Base-by-base conservation (phyloP, 805 yeast genomes). In the Isabelozyma pseudorhagii region DNA sequence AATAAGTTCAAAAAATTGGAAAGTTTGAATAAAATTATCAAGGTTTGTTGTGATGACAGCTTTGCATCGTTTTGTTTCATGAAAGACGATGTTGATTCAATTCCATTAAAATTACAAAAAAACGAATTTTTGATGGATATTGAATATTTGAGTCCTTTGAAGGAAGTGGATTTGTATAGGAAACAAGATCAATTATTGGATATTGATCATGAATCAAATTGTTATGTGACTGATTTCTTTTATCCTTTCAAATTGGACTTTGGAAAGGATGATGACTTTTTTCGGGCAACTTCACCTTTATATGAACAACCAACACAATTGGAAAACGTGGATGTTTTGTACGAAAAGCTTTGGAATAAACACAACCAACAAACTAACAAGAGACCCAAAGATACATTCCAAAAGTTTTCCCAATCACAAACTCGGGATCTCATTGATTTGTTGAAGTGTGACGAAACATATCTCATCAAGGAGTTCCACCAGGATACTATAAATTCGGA, bases 31-130 rank as follows among this genome's bases (percentile, higher is more conserved):
- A 78, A 79, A 47, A 75, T 83, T n/a, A 78, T 76, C 10, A 72
- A 72, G 45, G 96, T 91, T 3, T 63, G 78, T 1, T 84, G 93
- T 57, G 90, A 87, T 59, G 76, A 84, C 0, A 62, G 71, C 10
- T 88, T 87, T 59, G 68, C 80, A 0, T 84, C 88, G 0, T 87
- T 87, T 67, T 84, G 83, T 0, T 82, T 87, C 43, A 66, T 88
- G 13, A 77, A 85, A 54, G 85, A 84, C 54, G 91, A 87, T 46
- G 64, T 78, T 9, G 84, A 80, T 53, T 58, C 68, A n/a, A 62
- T 87, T 1, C 88, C 89, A 0, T 69, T 84, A n/a, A 63, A 77
- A 38, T 63, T 85, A 13, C 68, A 69, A 9, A 68, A 70, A 45
- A 78, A 81, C 53, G 67, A 72, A 13, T 69, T 86, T 38, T 56